Percentiles rank a stretch among this genome's conserved stretches.
Conservation (phyloP, 306 rosid species). For the Gastrolobium villosum region DNA sequence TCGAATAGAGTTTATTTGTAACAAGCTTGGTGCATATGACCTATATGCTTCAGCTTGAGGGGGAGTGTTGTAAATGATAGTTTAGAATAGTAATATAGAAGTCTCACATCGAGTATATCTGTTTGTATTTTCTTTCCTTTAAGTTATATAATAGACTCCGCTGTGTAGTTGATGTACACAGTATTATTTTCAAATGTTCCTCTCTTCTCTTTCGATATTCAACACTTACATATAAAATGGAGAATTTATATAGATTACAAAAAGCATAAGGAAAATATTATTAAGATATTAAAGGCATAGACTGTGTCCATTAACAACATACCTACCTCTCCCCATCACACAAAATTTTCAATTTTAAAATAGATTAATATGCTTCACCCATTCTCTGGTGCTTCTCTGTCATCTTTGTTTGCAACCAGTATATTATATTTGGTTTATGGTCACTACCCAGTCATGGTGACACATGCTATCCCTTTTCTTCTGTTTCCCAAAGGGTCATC, state of each 20-base stretch:
- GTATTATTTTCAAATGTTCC: no score
- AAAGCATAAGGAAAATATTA: background rate
- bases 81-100: no score
- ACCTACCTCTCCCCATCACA: conserved; percentile 28
- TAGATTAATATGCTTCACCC: conserved; percentile 42
- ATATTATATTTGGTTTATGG: background rate
- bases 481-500: conserved; percentile 17
- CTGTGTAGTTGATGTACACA: no score
- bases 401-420: conserved; percentile 7
- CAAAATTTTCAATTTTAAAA: conserved; percentile 16
- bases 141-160: no score
- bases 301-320: background rate
- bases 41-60: no score
- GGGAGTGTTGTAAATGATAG: no score
- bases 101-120: no score
- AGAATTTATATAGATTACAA: background rate
- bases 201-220: no score
- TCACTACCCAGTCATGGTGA: background rate
- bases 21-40: no score
- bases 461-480: background rate
- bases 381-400: conserved; percentile 8
- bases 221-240: background rate
- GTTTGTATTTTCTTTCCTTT: no score
- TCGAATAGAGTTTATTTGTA: no score
- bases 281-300: background rate